Percentiles rank a stretch among this genome's conserved stretches.
phyloP scores from a whole-genome alignment of 164 flowering plant species.

The Paratinospora sagittata region DNA sequence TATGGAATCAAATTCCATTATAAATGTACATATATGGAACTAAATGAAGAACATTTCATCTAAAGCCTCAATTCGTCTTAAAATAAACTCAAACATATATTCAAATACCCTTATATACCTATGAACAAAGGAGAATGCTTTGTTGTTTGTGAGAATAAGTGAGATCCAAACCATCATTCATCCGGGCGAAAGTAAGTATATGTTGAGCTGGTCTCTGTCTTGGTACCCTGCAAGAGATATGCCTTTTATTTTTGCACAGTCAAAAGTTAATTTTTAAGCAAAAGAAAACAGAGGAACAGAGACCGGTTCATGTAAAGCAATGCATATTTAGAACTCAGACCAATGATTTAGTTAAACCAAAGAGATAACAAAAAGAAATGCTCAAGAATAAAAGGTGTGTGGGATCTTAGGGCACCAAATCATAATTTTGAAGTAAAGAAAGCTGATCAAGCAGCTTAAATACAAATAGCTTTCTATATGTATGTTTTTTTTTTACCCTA shows the following conservation, averaged over 20 bases:
- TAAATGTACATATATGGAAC: background rate
- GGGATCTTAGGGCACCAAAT: background rate
- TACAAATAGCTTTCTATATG: background rate
- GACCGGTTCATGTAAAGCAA: background rate
- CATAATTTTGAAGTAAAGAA: background rate
- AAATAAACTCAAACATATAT: background rate
- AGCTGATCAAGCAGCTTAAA: background rate
- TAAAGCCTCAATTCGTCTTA: background rate
- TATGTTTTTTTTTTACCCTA: too few species aligned
- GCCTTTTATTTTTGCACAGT: background rate
- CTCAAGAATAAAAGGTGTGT: background rate
- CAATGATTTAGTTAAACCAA: background rate
- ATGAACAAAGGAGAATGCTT: background rate
- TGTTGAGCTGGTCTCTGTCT: slow-evolving; percentile 55
- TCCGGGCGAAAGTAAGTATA: slow-evolving; percentile 44
- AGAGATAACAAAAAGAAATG: background rate
- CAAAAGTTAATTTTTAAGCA: background rate
- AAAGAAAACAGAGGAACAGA: background rate
- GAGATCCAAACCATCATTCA: slow-evolving; percentile 20
- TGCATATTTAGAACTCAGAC: background rate
- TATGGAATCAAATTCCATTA: background rate
- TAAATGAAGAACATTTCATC: background rate
- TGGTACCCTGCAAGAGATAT: slow-evolving; percentile 45
- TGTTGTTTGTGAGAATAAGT: background rate
- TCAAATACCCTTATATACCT: background rate